Evolutionary conservation across 352 stramenopile species (phyloP).

Genomic region (Phytophthora agathidicida): DNA sequence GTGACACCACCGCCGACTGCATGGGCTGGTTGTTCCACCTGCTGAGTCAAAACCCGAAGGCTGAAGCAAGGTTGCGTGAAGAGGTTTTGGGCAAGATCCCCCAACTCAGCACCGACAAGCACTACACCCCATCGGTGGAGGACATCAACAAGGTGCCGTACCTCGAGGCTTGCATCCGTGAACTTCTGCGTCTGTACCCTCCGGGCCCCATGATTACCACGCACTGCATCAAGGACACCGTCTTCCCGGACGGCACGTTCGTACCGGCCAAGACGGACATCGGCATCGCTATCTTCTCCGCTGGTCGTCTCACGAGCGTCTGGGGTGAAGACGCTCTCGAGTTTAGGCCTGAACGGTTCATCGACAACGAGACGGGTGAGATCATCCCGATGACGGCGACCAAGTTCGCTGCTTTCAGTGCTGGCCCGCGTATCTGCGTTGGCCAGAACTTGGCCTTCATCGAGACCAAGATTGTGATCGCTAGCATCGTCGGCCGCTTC

Average conservation of each 20-base stretch:
- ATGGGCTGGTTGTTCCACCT: conserved; percentile 55
- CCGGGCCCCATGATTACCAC: conserved; percentile 49
- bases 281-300: conserved; percentile 43
- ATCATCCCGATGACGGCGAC: conserved; percentile 37
- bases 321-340: conserved; percentile 52
- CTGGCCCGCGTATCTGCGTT: conserved; percentile 56
- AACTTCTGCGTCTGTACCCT: conserved; percentile 66
- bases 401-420: conserved; percentile 62
- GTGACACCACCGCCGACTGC: conserved; percentile 68
- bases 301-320: conserved; percentile 45
- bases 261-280: conserved; percentile 40
- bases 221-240: conserved; percentile 44
- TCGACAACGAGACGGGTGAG: conserved; percentile 38
- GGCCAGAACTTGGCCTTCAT: conserved; percentile 56
- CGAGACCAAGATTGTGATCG: conserved; percentile 68
- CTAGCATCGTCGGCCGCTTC: conserved; percentile 53
- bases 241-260: conserved; percentile 66
- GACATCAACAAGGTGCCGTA: conserved; percentile 61
- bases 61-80: conserved; percentile 30
- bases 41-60: conserved; percentile 30
- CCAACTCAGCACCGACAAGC: conserved; percentile 14
- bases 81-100: conserved; percentile 34
- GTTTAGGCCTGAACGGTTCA: conserved; percentile 57
- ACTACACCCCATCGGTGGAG: conserved; percentile 46
- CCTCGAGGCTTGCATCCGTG: conserved; percentile 57